These are phyloP conservation scores for Kwoniella mangroviensis DNA, from an alignment of 768 basidiomycete species.

Conservation along the genomic window DNA sequence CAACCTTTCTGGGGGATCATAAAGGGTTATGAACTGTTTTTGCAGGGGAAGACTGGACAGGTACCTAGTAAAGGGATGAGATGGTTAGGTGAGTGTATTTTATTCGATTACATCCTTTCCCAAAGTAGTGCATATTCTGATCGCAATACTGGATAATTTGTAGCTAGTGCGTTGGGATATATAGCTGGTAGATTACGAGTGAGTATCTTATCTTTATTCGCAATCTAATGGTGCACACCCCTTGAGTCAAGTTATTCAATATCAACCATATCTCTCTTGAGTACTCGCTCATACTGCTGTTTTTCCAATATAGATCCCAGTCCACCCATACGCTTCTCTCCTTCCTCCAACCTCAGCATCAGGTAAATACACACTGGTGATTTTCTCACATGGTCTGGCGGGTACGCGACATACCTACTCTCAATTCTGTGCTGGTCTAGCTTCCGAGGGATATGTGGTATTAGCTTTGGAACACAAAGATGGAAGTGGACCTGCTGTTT, in stretches of 20 bases:
- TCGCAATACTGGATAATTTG: too few relatives aligned
- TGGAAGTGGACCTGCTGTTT: slow-evolving; percentile 68
- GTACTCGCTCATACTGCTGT: neutral
- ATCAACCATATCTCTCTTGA: neutral
- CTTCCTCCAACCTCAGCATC: slow-evolving; percentile 21
- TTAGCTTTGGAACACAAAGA: slow-evolving; percentile 83
- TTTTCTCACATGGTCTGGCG: slow-evolving; percentile 84
- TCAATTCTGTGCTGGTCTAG: slow-evolving; percentile 73
- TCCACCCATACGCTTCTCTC: slow-evolving; percentile 16
- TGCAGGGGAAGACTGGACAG: slow-evolving; percentile 18
- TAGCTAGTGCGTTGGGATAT: slow-evolving; percentile 30
- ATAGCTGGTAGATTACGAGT: slow-evolving; percentile 37
- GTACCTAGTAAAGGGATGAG: slow-evolving; percentile 13
- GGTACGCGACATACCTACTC: slow-evolving; percentile 76
- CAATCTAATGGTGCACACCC: too few relatives aligned
- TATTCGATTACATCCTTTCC: too few relatives aligned
- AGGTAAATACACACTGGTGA: slow-evolving; percentile 65
- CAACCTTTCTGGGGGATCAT: slow-evolving; percentile 35
- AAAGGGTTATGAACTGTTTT: slow-evolving; percentile 43
- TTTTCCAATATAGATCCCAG: slow-evolving; percentile 28
- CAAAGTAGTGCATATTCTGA: too few relatives aligned
- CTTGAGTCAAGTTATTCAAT: neutral
- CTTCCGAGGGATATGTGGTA: slow-evolving; percentile 78
- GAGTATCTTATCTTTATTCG: neutral
- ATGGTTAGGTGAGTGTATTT: slow-evolving; percentile 39